phyloP scores from a whole-genome alignment of 441 rosid species.

The Adansonia gregorii region DNA sequence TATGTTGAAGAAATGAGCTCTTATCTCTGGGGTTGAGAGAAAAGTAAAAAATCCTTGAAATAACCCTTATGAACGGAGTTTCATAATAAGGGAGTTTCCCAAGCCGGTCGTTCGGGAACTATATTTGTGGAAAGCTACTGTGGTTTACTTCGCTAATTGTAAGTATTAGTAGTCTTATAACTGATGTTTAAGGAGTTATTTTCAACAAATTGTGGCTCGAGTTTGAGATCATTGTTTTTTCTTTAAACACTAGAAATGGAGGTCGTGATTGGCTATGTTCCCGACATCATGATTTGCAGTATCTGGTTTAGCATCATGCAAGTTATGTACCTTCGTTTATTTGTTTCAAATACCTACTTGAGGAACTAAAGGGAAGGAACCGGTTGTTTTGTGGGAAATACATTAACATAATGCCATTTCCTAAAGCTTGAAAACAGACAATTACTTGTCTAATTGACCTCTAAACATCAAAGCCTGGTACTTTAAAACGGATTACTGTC shows the following conservation, averaged over 20 bases:
- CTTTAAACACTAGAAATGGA: neutral
- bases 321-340: neutral
- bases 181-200: neutral
- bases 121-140: slow-evolving; percentile 11
- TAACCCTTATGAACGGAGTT: neutral
- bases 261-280: slow-evolving; percentile 1
- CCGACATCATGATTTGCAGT: neutral
- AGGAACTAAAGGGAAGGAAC: neutral
- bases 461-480: slow-evolving; percentile 48
- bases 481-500: slow-evolving; percentile 48
- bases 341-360: neutral
- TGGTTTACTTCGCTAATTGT: slow-evolving; percentile 3
- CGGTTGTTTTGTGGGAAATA: neutral
- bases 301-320: neutral
- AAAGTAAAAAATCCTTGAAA: neutral
- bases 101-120: neutral
- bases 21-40: slow-evolving; percentile 22
- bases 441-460: slow-evolving; percentile 7
- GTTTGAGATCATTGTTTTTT: neutral
- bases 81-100: neutral
- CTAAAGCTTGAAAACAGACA: slow-evolving; percentile 7
- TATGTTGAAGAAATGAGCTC: slow-evolving; percentile 28
- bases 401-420: neutral
- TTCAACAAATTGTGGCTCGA: neutral
- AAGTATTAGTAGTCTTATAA: neutral